Percentiles rank a stretch among this genome's conserved stretches.
These are phyloP conservation scores for Trichoderma parareesei DNA, from an alignment of 495 filamentous ascomycete genomes.

Conservation along the genomic window DNA sequence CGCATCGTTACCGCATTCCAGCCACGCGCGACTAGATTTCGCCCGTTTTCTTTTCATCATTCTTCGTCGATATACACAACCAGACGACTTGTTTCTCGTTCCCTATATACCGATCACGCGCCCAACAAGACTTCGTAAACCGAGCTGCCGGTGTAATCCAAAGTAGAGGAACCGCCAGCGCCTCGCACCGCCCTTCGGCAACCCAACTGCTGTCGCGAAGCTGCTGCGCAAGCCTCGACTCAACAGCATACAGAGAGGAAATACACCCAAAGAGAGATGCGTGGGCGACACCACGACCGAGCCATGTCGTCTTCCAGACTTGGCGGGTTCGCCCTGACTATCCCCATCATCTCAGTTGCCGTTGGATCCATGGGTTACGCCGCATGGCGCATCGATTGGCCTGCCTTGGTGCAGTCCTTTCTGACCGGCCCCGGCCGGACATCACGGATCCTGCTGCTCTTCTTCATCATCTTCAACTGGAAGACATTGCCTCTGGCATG, in stretches of 20 bases:
- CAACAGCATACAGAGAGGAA: not conserved
- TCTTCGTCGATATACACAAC: too few species aligned
- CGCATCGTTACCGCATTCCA: not conserved
- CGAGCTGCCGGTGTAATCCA: too few species aligned
- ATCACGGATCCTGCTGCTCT: constrained; percentile 38
- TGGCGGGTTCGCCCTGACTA: constrained; percentile 5
- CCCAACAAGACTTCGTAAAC: too few species aligned
- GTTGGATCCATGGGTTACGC: constrained; percentile 30
- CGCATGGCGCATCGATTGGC: constrained; percentile 34
- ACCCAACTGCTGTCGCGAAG: not conserved
- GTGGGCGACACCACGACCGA: not conserved
- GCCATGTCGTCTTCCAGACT: constrained; percentile 4
- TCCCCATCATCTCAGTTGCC: constrained; percentile 24
- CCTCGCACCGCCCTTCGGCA: not conserved
- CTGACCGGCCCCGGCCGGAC: constrained; percentile 43
- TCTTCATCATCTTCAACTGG: constrained; percentile 52
- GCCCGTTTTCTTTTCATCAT: too few species aligned
- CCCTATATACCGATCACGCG: too few species aligned
- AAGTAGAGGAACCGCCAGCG: not conserved
- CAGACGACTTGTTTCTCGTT: too few species aligned
- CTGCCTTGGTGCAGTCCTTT: constrained; percentile 26
- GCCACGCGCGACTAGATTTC: not conserved
- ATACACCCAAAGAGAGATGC: not conserved
- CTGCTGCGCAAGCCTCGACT: not conserved
- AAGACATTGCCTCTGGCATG: constrained; percentile 70